Evolutionary conservation across 805 yeast genomes (phyloP), one percentile per base, ranked within the genome.

Genomic region (Zygoascus bituminiphila): DNA sequence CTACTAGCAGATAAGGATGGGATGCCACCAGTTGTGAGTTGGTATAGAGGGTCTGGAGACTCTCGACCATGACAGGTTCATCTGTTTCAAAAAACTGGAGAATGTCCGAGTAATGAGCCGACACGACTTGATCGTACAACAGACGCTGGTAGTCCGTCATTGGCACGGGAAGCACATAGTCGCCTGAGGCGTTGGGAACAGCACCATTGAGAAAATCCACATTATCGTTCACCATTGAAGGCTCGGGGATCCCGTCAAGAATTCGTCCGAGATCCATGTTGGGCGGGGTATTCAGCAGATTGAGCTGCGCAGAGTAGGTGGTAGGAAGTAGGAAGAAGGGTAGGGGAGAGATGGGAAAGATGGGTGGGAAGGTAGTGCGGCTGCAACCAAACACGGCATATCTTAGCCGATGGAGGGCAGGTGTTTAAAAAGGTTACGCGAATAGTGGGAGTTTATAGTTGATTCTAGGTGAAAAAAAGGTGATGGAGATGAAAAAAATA

Each of bases 81-180:
- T 63, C 57, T n/a, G 62, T 69, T 62, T 88, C 95, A 60, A 86
- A 88, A 62, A 83, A 89, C 65, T 88, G 82, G 57, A 91, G 70
- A 50, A 91, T 88, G 61, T 89, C 98, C 29, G 91, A 79, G 62
- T 89, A 91, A 65, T 91, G 98, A 37, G 88, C 70, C 1, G 95
- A 85, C 10, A 91, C 85, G 25, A 93, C 88, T 62, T 88, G 96
- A 64, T 91, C 95, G 9, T 89, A 86, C 46, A 91, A 72, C 58
- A 88, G 93, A 58, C 81, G 83, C 62, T 91, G 98, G 56, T 85
- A 85, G 53, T 84, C 87, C 47, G 82, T 78, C 80, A 88, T 78
- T 2, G 95, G 89, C 5, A 91, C 82, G 0, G 94, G 84, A 23
- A 88, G 68, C 62, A 79, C 76, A 62, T 86, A 88, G 53, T 84